Evolutionary conservation across 2,329 filamentous ascomycete species (phyloP), one percentile per base, ranked within the genome.

Genomic region (Diaporthe citri): DNA sequence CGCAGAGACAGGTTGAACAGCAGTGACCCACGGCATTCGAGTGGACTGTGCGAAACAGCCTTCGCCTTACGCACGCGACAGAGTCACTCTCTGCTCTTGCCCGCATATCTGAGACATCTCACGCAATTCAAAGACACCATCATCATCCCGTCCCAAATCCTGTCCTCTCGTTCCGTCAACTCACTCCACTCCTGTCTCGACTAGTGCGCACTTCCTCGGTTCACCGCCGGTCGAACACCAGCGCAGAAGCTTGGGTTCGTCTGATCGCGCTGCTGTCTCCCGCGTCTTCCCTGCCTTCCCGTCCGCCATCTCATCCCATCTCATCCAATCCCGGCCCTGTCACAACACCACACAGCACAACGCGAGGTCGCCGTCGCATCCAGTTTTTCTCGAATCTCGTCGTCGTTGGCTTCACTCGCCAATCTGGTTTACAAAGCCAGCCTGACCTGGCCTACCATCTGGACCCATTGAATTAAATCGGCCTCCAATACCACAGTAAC

Each of bases 241-340:
- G 20, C 22, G 13, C 22, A 39, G 22, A 20, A 36, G n/a, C 34
- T 36, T 69, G 64, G n/a, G 17, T 39, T 69, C 64, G 48, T 69
- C 64, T 69, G 64, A 55, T 69, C 46, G 64, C 31, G 64, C 64
- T 67, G 62, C 62, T 67, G 62, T 51, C 46, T 67, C 31, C 62
- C 62, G 62, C 31, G 20, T 67, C 62, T 67, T 51, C 62, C 62
- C 43, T 67, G 62, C 31, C 43, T 17, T 41, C n/a, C n/a, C 31
- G 64, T 52, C 64, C 28, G 60, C 46, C 46, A 67, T 52, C 46
- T 12, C 34, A 69, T 55, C 22, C 48, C n/a, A 39, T 41, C 48
- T 13, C 34, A 69, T 69, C 31, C 48, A 13, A 52, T 41, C 34
- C 31, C 9, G 34, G 31, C 31, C 34, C 64, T 28, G 15, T 28